Percentiles rank a stretch among this genome's conserved stretches.
These are phyloP conservation scores for Colletotrichum gigasporum DNA, from an alignment of 2,329 filamentous ascomycete species.

Conservation along the genomic window DNA sequence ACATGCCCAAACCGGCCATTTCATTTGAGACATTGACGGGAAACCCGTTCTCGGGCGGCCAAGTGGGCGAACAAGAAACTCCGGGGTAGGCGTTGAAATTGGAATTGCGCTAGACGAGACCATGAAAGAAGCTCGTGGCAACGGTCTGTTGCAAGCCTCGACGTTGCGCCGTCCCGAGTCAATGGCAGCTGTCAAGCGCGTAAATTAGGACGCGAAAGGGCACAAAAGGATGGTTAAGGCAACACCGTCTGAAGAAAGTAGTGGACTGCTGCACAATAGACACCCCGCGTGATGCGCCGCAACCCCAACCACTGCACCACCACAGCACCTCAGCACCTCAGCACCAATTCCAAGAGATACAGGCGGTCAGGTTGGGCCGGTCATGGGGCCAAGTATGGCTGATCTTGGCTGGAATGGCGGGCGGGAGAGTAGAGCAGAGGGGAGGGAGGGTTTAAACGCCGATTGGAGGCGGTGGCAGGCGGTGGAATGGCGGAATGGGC, in stretches of 20 bases:
- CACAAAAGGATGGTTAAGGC: too few relatives aligned
- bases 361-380: slow-evolving; percentile 8
- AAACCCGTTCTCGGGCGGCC: neutral
- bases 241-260: neutral
- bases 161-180: slow-evolving; percentile 11
- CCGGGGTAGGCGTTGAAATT: neutral
- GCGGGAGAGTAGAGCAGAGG: slow-evolving; percentile 4
- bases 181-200: slow-evolving; percentile 17
- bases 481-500: neutral
- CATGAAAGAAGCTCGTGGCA: neutral
- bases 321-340: neutral
- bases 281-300: slow-evolving; percentile 16
- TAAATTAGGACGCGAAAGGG: neutral
- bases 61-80: neutral
- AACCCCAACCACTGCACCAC: neutral
- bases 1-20: neutral
- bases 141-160: neutral
- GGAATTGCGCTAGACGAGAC: neutral
- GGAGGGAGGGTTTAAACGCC: neutral
- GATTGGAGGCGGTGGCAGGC: slow-evolving; percentile 1
- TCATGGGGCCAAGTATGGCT: slow-evolving; percentile 4
- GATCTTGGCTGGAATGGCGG: slow-evolving; percentile 8
- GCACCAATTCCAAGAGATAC: neutral
- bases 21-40: neutral
- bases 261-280: neutral